Evolutionary conservation across 306 rosid genomes (phyloP).

Genomic region (Pyrus betulifolia): DNA sequence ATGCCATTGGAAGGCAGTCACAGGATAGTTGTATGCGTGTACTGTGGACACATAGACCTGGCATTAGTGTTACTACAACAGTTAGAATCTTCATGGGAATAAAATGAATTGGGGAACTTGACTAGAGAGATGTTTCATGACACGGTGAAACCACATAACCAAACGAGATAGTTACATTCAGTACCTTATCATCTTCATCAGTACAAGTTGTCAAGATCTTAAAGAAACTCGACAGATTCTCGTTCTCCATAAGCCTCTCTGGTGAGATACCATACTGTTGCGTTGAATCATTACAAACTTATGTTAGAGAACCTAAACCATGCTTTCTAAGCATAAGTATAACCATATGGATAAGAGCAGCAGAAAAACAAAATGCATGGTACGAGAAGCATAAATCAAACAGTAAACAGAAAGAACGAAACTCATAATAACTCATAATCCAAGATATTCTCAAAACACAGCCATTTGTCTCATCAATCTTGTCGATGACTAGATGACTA

Average conservation of each 20-base stretch:
- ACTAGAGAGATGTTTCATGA: neutral
- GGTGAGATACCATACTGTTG: conserved; percentile 89
- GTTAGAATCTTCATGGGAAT: conserved; percentile 9
- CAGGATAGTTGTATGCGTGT: conserved; percentile 57
- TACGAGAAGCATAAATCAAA: neutral
- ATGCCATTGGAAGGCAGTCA: conserved; percentile 96
- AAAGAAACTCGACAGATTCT: conserved; percentile 52
- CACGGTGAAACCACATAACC: neutral
- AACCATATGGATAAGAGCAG: neutral
- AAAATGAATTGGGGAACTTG: neutral
- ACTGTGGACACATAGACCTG: conserved; percentile 84
- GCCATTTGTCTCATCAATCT: neutral
- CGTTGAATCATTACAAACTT: conserved; percentile 1
- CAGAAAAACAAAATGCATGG: neutral
- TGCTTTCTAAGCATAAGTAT: neutral
- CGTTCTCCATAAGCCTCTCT: conserved; percentile 40
- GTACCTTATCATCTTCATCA: conserved; percentile 61
- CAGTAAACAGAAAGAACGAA: neutral
- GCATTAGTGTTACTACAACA: conserved; percentile 8
- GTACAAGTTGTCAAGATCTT: conserved; percentile 63
- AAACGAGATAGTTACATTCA: neutral
- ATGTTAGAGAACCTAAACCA: neutral
- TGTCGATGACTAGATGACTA: neutral
- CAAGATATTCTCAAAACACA: neutral
- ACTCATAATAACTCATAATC: neutral